Conservation (phyloP, 2,329 filamentous ascomycete genomes). For the Fusarium dimerum region DNA sequence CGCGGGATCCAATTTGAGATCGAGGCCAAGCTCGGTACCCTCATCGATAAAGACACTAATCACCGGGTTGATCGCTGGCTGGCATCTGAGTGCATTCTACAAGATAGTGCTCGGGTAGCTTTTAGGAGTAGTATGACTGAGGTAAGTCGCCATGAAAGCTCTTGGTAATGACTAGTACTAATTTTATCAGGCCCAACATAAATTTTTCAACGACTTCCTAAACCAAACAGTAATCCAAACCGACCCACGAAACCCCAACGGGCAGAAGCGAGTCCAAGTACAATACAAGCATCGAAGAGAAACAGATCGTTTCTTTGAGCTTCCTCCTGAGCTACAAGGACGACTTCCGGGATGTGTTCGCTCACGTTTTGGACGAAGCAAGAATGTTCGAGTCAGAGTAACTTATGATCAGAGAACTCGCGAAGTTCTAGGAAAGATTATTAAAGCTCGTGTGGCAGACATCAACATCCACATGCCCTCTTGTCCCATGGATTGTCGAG, state of each 20-base stretch:
- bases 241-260: slow-evolving; percentile 52
- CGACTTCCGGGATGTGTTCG: slow-evolving; percentile 66
- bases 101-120: slow-evolving; percentile 58
- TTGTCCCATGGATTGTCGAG: slow-evolving; percentile 81
- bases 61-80: slow-evolving; percentile 69
- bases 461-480: slow-evolving; percentile 82
- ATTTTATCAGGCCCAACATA: slow-evolving; percentile 69
- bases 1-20: slow-evolving; percentile 81
- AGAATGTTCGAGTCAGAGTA: slow-evolving; percentile 54
- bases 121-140: slow-evolving; percentile 92
- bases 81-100: slow-evolving; percentile 69
- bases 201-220: slow-evolving; percentile 78
- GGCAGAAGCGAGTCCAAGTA: slow-evolving; percentile 59
- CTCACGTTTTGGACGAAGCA: slow-evolving; percentile 57
- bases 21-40: slow-evolving; percentile 86
- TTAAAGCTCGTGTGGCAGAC: slow-evolving; percentile 87
- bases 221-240: slow-evolving; percentile 68
- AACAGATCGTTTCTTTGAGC: slow-evolving; percentile 79
- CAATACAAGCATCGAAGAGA: slow-evolving; percentile 82
- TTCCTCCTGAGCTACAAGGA: slow-evolving; percentile 60
- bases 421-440: slow-evolving; percentile 75
- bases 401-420: slow-evolving; percentile 74
- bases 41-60: slow-evolving; percentile 73
- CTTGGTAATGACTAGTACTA: slow-evolving; percentile 9
- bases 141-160: slow-evolving; percentile 51